Evolutionary conservation across 768 basidiomycete species (phyloP).

Genomic region (Panellus pusillus): DNA sequence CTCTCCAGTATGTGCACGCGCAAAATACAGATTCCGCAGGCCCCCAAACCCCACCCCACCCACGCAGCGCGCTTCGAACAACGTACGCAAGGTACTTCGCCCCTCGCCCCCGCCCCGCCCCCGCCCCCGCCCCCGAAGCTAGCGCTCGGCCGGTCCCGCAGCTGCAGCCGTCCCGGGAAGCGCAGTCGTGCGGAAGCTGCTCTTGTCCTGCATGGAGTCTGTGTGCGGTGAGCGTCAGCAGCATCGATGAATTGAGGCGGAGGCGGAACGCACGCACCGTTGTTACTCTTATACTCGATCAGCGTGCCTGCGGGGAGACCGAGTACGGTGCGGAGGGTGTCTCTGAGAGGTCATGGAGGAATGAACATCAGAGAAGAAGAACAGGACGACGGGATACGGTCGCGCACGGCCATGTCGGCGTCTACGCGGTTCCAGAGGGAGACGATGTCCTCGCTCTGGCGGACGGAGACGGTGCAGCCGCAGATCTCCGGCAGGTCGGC

Average conservation of each 20-base stretch:
- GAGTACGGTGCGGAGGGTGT: conserved; percentile 75
- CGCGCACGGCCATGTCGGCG: conserved; percentile 70
- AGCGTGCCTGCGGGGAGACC: conserved; percentile 74
- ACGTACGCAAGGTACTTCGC: too few relatives aligned
- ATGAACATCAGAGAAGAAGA: conserved; percentile 15
- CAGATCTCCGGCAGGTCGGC: conserved; percentile 68
- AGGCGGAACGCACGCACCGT: conserved; percentile 46
- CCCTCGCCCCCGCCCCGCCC: too few relatives aligned
- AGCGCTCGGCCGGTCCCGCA: too few relatives aligned
- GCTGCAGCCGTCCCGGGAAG: too few relatives aligned
- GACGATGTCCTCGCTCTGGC: conserved; percentile 92
- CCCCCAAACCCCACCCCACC: too few relatives aligned
- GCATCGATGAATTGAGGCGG: not conserved
- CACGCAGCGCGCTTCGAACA: too few relatives aligned
- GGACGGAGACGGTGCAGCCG: conserved; percentile 91
- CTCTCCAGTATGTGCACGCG: too few relatives aligned
- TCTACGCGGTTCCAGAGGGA: conserved; percentile 91
- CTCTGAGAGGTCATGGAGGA: conserved; percentile 44
- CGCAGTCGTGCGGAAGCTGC: conserved; percentile 62
- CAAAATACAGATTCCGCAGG: too few relatives aligned
- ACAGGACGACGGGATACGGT: conserved; percentile 86
- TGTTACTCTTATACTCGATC: conserved; percentile 96
- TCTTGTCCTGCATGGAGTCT: conserved; percentile 91
- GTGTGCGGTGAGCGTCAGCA: not conserved
- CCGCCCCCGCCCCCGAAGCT: too few relatives aligned